Base-by-base conservation (phyloP, 192 early-diverging fungal genomes). In the Mortierella antarctica region DNA sequence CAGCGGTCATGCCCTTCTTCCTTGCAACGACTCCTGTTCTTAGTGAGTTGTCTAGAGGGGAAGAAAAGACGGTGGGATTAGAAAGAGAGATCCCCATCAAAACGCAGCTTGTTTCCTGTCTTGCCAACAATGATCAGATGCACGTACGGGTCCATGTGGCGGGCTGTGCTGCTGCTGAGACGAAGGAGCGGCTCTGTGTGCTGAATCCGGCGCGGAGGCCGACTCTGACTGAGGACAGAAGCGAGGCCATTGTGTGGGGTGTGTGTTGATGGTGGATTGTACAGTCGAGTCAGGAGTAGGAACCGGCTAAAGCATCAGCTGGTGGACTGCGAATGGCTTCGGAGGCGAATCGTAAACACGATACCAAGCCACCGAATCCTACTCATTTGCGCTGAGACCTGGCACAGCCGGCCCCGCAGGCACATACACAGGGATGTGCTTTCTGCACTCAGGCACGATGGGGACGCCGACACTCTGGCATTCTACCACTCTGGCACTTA, bases 1-100 rank as follows among this genome's bases (percentile, higher is more conserved):
- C 84, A 14, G 91, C 90, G 15, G 92, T 93, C 96, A 98, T 99
- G n/a, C 97, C 97, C 86, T 92, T 90, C 84, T 99, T 99, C 70
- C 88, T 83, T 44, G 91, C 97, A 65, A 99, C 90, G 10, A 94
- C 83, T 40, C 97, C 97, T 17, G 90, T 87, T 39, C 93, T 88
- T 76, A 86, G 67, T 46, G 92, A 92, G 9, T 91, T 66, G 45
- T 63, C 77, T 80, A 80, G 0, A 31, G 31, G 31, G 31, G 31
- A 31, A 2, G 31, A 31, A 31, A 31, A 31, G 31, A 31, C 1
- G 21, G 18, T 49, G 31, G 20, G 39, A 21, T 44, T 44, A 46
- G 18, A n/a, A 5, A 10, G n/a, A 51, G 8, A 40, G 39, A 62
- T 18, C 10, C 3, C 18, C 14, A 1, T 48, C 51, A 44, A 45